These are phyloP conservation scores for Hysterangium stoloniferum DNA, from an alignment of 768 basidiomycete species.

Conservation along the genomic window DNA sequence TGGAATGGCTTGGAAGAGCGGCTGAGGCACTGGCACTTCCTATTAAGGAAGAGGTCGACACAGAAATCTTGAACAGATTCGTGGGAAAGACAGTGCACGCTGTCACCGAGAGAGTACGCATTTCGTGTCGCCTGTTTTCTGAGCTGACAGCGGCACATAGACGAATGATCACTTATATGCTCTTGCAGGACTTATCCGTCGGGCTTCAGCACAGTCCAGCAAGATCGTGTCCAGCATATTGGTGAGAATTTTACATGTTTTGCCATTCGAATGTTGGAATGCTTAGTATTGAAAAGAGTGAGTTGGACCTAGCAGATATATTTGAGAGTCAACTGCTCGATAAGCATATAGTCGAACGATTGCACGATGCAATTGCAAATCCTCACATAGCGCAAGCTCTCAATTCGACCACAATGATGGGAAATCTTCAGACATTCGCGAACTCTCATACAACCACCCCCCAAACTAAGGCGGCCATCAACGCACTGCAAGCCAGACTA, in stretches of 20 bases:
- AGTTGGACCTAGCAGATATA: conserved; percentile 8
- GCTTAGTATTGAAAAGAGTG: background rate
- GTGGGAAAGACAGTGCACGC: conserved; percentile 47
- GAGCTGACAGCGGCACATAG: background rate
- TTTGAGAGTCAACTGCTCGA: conserved; percentile 6
- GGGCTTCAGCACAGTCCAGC: conserved; percentile 2
- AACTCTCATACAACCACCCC: conserved; percentile 31
- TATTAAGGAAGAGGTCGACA: conserved; percentile 46
- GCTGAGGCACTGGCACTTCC: conserved; percentile 48
- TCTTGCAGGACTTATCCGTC: conserved; percentile 3
- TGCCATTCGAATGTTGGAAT: background rate
- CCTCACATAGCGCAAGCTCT: conserved; percentile 10
- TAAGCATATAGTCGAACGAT: conserved; percentile 9
- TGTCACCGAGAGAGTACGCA: conserved; percentile 49
- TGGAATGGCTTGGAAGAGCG: conserved; percentile 48
- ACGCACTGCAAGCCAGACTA: conserved; percentile 42
- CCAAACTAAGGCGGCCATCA: conserved; percentile 37
- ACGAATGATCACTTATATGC: conserved; percentile 4
- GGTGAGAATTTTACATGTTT: background rate
- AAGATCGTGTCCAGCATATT: background rate
- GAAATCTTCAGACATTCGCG: conserved; percentile 24
- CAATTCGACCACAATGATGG: conserved; percentile 3
- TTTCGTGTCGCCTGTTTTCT: background rate
- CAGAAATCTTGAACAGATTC: conserved; percentile 46
- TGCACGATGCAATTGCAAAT: conserved; percentile 13